These are phyloP conservation scores for Starmerella davenportii DNA, from an alignment of 805 yeast genomes.

Conservation along the genomic window DNA sequence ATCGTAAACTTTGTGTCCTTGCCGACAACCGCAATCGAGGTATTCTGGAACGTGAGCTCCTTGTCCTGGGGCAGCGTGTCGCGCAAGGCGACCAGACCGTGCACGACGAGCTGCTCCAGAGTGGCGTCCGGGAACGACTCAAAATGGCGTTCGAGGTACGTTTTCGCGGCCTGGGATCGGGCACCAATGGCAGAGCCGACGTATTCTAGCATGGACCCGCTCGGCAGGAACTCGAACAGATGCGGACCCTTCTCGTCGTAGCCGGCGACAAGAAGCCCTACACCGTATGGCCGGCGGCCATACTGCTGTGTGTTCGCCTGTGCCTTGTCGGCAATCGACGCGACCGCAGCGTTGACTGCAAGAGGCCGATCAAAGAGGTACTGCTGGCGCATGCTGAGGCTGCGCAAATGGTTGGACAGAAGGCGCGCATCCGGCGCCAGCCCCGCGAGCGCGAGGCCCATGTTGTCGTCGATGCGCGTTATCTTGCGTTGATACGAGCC, in stretches of 20 bases:
- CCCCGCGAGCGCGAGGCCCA: constrained; percentile 93
- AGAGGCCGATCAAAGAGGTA: constrained; percentile 75
- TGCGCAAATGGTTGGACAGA: constrained; percentile 70
- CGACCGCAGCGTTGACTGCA: constrained; percentile 65
- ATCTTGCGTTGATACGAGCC: constrained; percentile 93
- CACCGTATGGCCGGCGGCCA: constrained; percentile 96
- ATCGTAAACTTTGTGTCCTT: constrained; percentile 52
- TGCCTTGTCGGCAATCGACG: constrained; percentile 85
- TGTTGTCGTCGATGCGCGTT: constrained; percentile 76
- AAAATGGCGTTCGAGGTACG: constrained; percentile 76
- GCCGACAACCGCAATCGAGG: constrained; percentile 89
- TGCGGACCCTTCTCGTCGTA: constrained; percentile 90
- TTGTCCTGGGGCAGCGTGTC: constrained; percentile 91
- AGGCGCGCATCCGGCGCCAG: constrained; percentile 97
- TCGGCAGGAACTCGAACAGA: constrained; percentile 84
- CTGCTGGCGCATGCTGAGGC: constrained; percentile 75
- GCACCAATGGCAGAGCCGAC: constrained; percentile 95
- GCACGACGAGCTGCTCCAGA: constrained; percentile 59
- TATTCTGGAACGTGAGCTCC: constrained; percentile 65
- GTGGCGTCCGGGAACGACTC: constrained; percentile 44
- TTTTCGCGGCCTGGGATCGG: constrained; percentile 94
- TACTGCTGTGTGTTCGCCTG: constrained; percentile 91
- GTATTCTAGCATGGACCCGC: constrained; percentile 83
- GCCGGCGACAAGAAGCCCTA: constrained; percentile 79
- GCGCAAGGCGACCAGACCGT: constrained; percentile 77